These are phyloP conservation scores for Colletotrichum shisoi DNA, from an alignment of 2,329 filamentous ascomycete species.

Conservation along the genomic window DNA sequence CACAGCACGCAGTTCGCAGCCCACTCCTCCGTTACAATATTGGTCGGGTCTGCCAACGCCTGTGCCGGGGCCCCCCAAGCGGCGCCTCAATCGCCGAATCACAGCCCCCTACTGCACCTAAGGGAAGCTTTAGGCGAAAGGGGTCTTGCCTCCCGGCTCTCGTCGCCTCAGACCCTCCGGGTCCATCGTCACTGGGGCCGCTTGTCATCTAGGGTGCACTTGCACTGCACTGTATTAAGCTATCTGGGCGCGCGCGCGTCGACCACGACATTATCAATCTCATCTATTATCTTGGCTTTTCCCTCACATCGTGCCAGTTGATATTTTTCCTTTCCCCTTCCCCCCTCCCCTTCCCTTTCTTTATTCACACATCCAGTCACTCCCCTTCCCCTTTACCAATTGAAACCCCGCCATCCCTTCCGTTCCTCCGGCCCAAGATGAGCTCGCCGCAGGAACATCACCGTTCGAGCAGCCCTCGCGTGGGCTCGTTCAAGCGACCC, in stretches of 20 bases:
- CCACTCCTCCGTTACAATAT: slow-evolving; percentile 33
- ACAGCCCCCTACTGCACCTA: slow-evolving; percentile 4
- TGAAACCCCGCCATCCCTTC: slow-evolving; percentile 8
- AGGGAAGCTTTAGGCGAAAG: slow-evolving; percentile 14
- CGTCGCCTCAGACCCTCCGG: slow-evolving; percentile 28
- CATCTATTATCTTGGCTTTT: slow-evolving; percentile 36
- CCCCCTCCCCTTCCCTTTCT: slow-evolving; percentile 11
- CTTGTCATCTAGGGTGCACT: slow-evolving; percentile 2
- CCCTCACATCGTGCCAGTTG: slow-evolving; percentile 26
- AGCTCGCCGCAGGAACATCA: slow-evolving; percentile 34
- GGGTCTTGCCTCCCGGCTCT: slow-evolving; percentile 9
- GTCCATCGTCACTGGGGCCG: slow-evolving; percentile 23
- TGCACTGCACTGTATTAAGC: slow-evolving; percentile 11
- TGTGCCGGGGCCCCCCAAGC: slow-evolving; percentile 30
- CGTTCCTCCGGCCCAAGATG: slow-evolving; percentile 23
- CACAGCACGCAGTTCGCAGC: slow-evolving; percentile 1
- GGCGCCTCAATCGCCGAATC: slow-evolving; percentile 20
- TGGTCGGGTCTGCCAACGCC: slow-evolving; percentile 31
- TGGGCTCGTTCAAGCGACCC: slow-evolving; percentile 41
- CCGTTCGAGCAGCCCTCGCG: slow-evolving; percentile 32
- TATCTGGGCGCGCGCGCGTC: slow-evolving; percentile 1
- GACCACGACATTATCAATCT: slow-evolving; percentile 33
- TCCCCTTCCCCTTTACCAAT: neutral
- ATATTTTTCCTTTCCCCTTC: slow-evolving; percentile 18
- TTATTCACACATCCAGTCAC: neutral